Conservation (phyloP, 2,329 filamentous ascomycete species). For the Paraphaeosphaeria sporulosa region DNA sequence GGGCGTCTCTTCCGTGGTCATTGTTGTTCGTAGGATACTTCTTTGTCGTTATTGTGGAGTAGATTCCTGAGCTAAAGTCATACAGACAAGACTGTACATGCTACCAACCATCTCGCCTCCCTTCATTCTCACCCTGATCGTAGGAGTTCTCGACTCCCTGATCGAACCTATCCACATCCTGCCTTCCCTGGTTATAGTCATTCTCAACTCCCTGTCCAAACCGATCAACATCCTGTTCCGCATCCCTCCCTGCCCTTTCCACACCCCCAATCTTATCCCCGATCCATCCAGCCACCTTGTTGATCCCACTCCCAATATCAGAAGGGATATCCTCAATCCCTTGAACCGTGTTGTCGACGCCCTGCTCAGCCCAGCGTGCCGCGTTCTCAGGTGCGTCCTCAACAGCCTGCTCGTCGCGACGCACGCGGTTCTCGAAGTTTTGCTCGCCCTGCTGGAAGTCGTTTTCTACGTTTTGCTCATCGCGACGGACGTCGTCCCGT, state of each 20-base stretch:
- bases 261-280: background rate
- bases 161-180: background rate
- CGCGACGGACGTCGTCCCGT: background rate
- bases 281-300: background rate
- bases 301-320: slow-evolving; percentile 1
- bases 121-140: background rate
- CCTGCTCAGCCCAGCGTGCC: slow-evolving; percentile 3
- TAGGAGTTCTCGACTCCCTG: background rate
- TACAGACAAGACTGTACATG: background rate
- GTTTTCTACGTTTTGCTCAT: background rate
- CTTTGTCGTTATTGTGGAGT: background rate
- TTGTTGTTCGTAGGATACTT: background rate
- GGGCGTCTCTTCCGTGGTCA: too few relatives aligned
- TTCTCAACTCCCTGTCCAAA: background rate
- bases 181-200: background rate
- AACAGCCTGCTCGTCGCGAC: background rate
- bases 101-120: background rate
- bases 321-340: slow-evolving; percentile 1
- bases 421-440: slow-evolving; percentile 1
- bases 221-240: slow-evolving; percentile 3
- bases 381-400: background rate
- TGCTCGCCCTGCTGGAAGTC: slow-evolving; percentile 1
- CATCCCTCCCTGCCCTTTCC: background rate
- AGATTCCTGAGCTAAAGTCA: background rate
- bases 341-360: background rate